These are phyloP conservation scores for Trichophyton verrucosum DNA, from an alignment of 2,329 filamentous ascomycete genomes.

Conservation along the genomic window DNA sequence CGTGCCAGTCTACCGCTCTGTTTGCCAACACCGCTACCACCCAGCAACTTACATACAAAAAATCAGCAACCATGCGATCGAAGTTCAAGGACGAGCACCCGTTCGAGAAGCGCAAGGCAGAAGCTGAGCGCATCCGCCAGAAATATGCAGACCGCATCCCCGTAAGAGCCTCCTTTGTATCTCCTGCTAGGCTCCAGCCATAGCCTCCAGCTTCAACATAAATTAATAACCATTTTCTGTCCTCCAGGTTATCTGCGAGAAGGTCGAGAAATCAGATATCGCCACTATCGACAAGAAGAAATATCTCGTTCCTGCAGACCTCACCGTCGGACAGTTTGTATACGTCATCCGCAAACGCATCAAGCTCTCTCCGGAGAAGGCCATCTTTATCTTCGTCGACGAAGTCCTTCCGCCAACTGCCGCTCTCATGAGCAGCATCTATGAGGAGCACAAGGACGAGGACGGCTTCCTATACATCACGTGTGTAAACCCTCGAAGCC, in stretches of 20 bases:
- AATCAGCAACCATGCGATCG: slow-evolving; percentile 63
- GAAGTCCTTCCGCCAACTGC: slow-evolving; percentile 94
- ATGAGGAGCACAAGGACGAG: slow-evolving; percentile 93
- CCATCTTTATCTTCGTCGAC: slow-evolving; percentile 99
- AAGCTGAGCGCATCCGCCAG: slow-evolving; percentile 97
- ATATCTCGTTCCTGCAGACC: slow-evolving; percentile 91
- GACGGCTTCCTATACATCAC: slow-evolving; percentile 96
- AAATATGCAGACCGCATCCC: slow-evolving; percentile 98
- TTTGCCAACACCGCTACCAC: neutral
- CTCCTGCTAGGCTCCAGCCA: neutral
- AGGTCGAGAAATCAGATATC: slow-evolving; percentile 98
- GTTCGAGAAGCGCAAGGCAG: slow-evolving; percentile 99
- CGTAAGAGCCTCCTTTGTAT: slow-evolving; percentile 40
- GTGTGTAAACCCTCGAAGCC: slow-evolving; percentile 36
- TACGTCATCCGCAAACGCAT: slow-evolving; percentile 99
- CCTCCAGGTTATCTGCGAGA: slow-evolving; percentile 90
- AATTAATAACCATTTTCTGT: neutral
- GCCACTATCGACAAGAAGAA: slow-evolving; percentile 99
- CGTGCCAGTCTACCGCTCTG: neutral
- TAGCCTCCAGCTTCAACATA: neutral
- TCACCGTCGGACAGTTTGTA: slow-evolving; percentile 98
- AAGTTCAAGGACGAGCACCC: slow-evolving; percentile 99
- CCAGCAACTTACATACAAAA: neutral
- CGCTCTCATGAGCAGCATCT: slow-evolving; percentile 98
- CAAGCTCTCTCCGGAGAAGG: slow-evolving; percentile 98